These are phyloP conservation scores for Crithidia acanthocephali DNA, from an alignment of 208 protist genomes.

Conservation along the genomic window DNA sequence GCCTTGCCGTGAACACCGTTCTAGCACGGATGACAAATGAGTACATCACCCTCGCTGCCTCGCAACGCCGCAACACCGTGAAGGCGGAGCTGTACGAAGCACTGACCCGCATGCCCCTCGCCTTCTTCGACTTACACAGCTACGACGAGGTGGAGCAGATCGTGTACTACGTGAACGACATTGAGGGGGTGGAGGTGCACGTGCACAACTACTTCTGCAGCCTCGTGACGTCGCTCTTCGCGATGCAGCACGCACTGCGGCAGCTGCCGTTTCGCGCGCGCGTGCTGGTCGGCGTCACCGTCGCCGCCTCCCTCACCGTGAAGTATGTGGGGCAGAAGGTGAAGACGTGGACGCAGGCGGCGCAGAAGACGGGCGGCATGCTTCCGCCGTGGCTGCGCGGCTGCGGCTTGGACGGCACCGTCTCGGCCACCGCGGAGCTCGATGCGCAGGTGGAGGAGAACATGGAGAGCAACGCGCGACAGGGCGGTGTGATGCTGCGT, in stretches of 20 bases:
- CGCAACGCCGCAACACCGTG: slow-evolving; percentile 47
- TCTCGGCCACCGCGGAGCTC: slow-evolving; percentile 22
- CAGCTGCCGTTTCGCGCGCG: slow-evolving; percentile 35
- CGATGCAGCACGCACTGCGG: slow-evolving; percentile 34
- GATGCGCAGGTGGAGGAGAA: slow-evolving; percentile 72
- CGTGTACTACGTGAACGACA: slow-evolving; percentile 80
- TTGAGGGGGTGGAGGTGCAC: slow-evolving; percentile 85
- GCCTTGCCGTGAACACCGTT: slow-evolving; percentile 47
- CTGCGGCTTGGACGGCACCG: slow-evolving; percentile 19
- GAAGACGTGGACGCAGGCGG: slow-evolving; percentile 25
- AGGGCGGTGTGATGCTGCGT: slow-evolving; percentile 66
- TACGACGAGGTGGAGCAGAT: slow-evolving; percentile 76
- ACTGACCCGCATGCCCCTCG: slow-evolving; percentile 62
- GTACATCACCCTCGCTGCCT: slow-evolving; percentile 52
- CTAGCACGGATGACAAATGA: slow-evolving; percentile 43
- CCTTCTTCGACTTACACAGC: slow-evolving; percentile 62
- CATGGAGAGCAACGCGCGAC: slow-evolving; percentile 39
- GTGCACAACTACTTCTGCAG: slow-evolving; percentile 57
- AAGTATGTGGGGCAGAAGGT: slow-evolving; percentile 28
- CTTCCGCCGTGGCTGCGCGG: slow-evolving; percentile 37
- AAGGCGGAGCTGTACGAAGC: slow-evolving; percentile 70
- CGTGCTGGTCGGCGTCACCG: slow-evolving; percentile 32
- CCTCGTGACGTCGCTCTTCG: slow-evolving; percentile 31
- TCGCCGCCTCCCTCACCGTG: slow-evolving; percentile 27
- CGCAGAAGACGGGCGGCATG: slow-evolving; percentile 28